Percentiles rank a stretch among this genome's conserved stretches.
Conservation (phyloP, 2,329 filamentous ascomycete genomes). For the Ramularia endophylla region DNA sequence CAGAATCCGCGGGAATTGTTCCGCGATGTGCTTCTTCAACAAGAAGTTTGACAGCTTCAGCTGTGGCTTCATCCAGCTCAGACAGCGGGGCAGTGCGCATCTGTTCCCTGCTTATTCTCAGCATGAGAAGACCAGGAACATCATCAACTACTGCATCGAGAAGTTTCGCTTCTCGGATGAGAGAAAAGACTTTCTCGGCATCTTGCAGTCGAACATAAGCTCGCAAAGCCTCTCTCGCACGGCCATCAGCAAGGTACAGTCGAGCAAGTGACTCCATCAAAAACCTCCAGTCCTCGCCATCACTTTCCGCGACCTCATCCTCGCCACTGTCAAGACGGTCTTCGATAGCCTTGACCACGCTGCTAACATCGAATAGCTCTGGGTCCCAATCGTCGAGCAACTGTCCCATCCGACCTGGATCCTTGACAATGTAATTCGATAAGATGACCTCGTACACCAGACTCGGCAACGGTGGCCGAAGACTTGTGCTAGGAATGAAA, state of each 20-base stretch:
- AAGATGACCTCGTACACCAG: constrained; percentile 85
- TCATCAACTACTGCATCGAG: constrained; percentile 84
- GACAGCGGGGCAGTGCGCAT: constrained; percentile 57
- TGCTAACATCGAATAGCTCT: constrained; percentile 74
- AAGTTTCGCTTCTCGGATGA: constrained; percentile 86
- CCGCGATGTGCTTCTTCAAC: constrained; percentile 89
- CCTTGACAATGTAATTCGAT: constrained; percentile 75
- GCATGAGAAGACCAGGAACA: constrained; percentile 78
- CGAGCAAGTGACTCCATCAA: constrained; percentile 82
- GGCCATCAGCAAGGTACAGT: constrained; percentile 74
- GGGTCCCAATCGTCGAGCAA: constrained; percentile 78
- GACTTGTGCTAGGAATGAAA: constrained; percentile 70
- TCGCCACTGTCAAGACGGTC: constrained; percentile 73
- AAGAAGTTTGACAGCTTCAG: constrained; percentile 77
- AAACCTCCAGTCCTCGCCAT: constrained; percentile 81
- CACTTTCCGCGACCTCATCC: constrained; percentile 60
- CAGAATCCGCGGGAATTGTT: constrained; percentile 68
- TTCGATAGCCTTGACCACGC: constrained; percentile 71
- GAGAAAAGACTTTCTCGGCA: constrained; percentile 76
- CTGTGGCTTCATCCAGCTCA: constrained; percentile 73
- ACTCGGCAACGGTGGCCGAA: constrained; percentile 71
- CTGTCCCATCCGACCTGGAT: constrained; percentile 69
- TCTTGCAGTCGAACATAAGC: constrained; percentile 90
- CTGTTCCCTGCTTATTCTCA: constrained; percentile 72
- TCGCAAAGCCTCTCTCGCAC: constrained; percentile 75